Evolutionary conservation across 2,329 filamentous ascomycete species (phyloP).

Genomic region (Apiospora marii): DNA sequence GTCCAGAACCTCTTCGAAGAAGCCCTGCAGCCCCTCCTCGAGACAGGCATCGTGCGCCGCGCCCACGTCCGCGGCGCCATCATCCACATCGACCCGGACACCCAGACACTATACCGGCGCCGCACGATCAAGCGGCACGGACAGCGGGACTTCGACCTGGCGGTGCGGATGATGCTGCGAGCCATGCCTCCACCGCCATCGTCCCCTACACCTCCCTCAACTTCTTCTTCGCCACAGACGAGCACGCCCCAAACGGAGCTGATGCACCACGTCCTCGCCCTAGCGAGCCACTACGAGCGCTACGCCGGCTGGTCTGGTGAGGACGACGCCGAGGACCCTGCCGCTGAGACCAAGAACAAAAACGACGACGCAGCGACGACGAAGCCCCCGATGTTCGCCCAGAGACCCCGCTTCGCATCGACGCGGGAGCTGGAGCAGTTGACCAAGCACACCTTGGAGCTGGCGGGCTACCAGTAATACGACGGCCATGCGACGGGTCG

Average conservation of each 20-base stretch:
- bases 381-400: neutral
- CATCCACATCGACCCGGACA: neutral
- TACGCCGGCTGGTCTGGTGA: neutral
- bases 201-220: neutral
- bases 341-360: neutral
- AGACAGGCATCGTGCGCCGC: conserved; percentile 6
- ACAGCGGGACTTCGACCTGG: conserved; percentile 1
- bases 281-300: neutral
- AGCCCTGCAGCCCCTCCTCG: conserved; percentile 1
- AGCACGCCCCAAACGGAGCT: neutral
- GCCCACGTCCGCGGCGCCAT: neutral
- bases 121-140: neutral
- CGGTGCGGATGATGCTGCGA: neutral
- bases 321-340: neutral
- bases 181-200: neutral
- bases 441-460: neutral
- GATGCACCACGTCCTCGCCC: neutral
- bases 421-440: neutral
- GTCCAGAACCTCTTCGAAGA: neutral
- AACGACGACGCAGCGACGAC: neutral
- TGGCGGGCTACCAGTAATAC: neutral
- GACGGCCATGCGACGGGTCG: neutral
- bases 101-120: neutral
- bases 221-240: neutral
- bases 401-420: neutral